Conservation (phyloP, 345 rosid genomes). For the Heritiera fomes region DNA sequence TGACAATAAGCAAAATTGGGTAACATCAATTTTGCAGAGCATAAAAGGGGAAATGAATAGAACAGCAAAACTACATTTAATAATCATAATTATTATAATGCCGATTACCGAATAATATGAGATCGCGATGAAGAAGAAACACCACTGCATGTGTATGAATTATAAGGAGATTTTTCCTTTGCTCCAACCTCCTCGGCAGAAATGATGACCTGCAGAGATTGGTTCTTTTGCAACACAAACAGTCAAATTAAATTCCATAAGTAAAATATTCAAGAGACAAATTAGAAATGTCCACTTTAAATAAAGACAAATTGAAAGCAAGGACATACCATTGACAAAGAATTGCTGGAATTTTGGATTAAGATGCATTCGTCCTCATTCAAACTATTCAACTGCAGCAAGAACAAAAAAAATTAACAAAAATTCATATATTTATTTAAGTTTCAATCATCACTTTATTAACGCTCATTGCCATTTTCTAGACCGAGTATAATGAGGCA, state of each 20-base stretch:
- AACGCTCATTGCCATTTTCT: neutral
- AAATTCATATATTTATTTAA: neutral
- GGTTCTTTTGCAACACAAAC: slow-evolving; percentile 47
- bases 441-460: neutral
- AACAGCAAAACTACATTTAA: neutral
- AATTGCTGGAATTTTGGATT: slow-evolving; percentile 62
- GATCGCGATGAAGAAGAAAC: slow-evolving; percentile 70
- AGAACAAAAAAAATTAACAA: neutral
- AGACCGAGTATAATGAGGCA: neutral
- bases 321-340: slow-evolving; percentile 59
- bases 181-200: slow-evolving; percentile 90
- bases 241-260: neutral
- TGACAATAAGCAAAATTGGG: neutral
- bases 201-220: slow-evolving; percentile 62
- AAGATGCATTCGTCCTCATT: slow-evolving; percentile 68
- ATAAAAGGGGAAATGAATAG: neutral
- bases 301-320: slow-evolving; percentile 16
- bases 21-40: neutral
- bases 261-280: slow-evolving; percentile 13
- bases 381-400: slow-evolving; percentile 62
- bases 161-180: slow-evolving; percentile 80
- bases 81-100: neutral
- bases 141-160: slow-evolving; percentile 61
- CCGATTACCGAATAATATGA: slow-evolving; percentile 74
- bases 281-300: neutral